phyloP scores from a whole-genome alignment of 139 green algal genomes.

The Astrephomene gubernaculifera region DNA sequence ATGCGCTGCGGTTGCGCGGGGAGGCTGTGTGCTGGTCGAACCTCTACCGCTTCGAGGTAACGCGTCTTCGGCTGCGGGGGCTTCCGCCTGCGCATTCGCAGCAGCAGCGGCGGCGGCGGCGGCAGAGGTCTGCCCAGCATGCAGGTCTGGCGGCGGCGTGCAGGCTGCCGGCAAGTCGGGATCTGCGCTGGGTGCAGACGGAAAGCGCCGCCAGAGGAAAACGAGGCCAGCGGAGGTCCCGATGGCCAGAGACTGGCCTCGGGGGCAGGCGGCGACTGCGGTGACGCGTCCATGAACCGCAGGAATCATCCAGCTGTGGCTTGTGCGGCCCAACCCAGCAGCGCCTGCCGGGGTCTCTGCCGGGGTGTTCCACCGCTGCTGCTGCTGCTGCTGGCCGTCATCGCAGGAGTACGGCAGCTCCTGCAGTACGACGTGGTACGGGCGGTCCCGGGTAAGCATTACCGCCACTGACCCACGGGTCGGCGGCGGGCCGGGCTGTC shows the following conservation, averaged over 20 bases:
- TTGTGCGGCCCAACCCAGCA: not conserved
- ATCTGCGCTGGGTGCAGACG: too few relatives aligned
- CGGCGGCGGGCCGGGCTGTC: not conserved
- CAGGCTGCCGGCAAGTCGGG: too few relatives aligned
- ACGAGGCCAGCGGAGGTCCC: slow-evolving; percentile 20
- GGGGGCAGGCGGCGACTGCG: slow-evolving; percentile 20
- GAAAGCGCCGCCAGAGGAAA: slow-evolving; percentile 31
- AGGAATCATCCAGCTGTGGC: slow-evolving; percentile 27
- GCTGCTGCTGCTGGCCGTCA: not conserved
- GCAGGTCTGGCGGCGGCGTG: too few relatives aligned
- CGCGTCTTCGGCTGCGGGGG: too few relatives aligned
- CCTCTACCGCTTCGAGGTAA: too few relatives aligned
- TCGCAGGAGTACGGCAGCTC: not conserved
- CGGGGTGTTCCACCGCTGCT: not conserved
- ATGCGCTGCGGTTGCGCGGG: too few relatives aligned
- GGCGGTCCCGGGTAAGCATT: slow-evolving; percentile 17
- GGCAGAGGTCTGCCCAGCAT: not conserved
- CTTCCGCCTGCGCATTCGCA: not conserved
- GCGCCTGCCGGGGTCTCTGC: not conserved
- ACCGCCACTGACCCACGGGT: slow-evolving; percentile 27
- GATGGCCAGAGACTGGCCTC: not conserved
- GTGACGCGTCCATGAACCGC: slow-evolving; percentile 18
- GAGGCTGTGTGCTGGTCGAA: too few relatives aligned
- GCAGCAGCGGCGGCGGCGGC: not conserved
- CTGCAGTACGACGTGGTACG: slow-evolving; percentile 1